Evolutionary conservation across 371 early-diverging fungal species (phyloP).

Genomic region (Mucor mucedo): DNA sequence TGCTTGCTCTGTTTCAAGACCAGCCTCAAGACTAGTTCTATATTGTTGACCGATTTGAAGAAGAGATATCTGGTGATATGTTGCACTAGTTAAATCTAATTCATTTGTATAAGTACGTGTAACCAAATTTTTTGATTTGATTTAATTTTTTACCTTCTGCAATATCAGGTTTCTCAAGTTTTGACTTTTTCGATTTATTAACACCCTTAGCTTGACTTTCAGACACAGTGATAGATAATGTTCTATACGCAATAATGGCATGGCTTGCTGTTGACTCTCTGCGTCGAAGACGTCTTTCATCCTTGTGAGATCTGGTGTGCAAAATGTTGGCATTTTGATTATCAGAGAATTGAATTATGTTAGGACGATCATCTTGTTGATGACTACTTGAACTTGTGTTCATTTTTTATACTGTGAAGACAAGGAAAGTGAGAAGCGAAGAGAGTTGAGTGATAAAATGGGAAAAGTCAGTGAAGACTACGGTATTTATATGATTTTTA

Average conservation of each 20-base stretch:
- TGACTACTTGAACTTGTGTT: too few species aligned
- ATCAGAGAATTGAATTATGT: neutral
- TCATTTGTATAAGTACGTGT: neutral
- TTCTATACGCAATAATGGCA: constrained; percentile 44
- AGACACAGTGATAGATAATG: constrained; percentile 41
- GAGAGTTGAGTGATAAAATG: too few species aligned
- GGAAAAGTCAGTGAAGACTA: too few species aligned
- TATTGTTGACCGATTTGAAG: constrained; percentile 53
- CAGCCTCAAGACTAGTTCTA: constrained; percentile 44
- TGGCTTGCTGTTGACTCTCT: constrained; percentile 25
- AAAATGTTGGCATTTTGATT: neutral
- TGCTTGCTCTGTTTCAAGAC: constrained; percentile 47
- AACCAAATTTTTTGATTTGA: neutral
- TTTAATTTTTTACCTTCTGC: constrained; percentile 30
- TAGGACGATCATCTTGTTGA: neutral
- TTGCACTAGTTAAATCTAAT: constrained; percentile 27
- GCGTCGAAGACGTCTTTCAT: constrained; percentile 7
- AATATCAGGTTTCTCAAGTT: constrained; percentile 16
- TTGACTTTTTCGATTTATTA: constrained; percentile 12
- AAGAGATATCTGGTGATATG: constrained; percentile 31
- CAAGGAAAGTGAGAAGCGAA: too few species aligned
- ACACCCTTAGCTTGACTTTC: constrained; percentile 30
- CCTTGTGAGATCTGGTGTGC: neutral
- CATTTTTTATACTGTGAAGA: too few species aligned
- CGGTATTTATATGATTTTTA: neutral